These are phyloP conservation scores for Baeospora myosura DNA, from an alignment of 1,284 basidiomycete species.

Conservation along the genomic window DNA sequence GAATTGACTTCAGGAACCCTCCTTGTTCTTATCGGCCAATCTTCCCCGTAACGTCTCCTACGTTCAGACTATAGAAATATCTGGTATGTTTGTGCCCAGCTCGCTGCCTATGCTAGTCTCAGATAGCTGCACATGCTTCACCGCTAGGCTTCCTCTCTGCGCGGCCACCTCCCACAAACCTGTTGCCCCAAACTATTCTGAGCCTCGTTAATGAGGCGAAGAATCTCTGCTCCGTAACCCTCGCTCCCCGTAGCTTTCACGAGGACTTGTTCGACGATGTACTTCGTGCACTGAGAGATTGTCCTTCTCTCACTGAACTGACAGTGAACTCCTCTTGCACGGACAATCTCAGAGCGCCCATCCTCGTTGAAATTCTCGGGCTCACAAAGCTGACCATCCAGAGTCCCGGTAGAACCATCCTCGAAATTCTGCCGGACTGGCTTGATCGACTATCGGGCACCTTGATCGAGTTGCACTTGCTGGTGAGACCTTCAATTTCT, in stretches of 20 bases:
- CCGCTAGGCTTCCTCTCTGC: slow-evolving; percentile 32
- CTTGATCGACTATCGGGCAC: slow-evolving; percentile 26
- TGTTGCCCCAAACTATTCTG: slow-evolving; percentile 24
- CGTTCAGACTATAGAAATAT: slow-evolving; percentile 35
- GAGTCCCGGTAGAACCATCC: slow-evolving; percentile 35
- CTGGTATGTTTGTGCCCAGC: slow-evolving; percentile 27
- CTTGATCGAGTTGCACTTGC: slow-evolving; percentile 32
- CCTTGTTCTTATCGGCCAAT: slow-evolving; percentile 33
- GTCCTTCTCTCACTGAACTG: slow-evolving; percentile 27
- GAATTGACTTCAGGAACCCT: slow-evolving; percentile 17
- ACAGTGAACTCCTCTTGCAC: slow-evolving; percentile 34
- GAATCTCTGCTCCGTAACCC: slow-evolving; percentile 29
- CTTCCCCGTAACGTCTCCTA: slow-evolving; percentile 30
- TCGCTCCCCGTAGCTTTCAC: slow-evolving; percentile 32
- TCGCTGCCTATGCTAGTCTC: background rate
- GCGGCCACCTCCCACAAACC: slow-evolving; percentile 27
- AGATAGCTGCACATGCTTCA: background rate
- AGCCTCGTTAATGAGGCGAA: slow-evolving; percentile 28
- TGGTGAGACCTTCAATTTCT: slow-evolving; percentile 21
- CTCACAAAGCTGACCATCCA: slow-evolving; percentile 33
- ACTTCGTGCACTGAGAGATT: slow-evolving; percentile 21
- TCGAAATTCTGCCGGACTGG: slow-evolving; percentile 41
- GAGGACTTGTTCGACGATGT: slow-evolving; percentile 29
- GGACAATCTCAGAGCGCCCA: slow-evolving; percentile 24
- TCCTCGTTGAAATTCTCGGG: slow-evolving; percentile 25